Percentiles rank a stretch among this genome's conserved stretches.
phyloP scores from a whole-genome alignment of 2,329 filamentous ascomycete genomes.

The Fusarium humuli region DNA sequence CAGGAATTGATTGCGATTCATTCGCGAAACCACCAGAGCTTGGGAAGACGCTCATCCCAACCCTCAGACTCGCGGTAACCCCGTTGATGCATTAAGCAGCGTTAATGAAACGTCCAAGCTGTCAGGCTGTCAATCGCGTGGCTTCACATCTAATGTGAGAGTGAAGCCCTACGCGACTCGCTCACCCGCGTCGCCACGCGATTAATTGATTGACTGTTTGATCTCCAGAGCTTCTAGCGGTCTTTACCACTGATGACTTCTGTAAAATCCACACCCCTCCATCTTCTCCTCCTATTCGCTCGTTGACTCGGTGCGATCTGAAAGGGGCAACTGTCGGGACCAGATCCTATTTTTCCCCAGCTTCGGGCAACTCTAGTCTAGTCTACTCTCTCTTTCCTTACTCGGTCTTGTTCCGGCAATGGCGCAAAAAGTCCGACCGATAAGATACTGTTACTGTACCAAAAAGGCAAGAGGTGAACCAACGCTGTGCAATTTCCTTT shows the following conservation, averaged over 20 bases:
- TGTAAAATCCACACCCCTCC: conserved; percentile 16
- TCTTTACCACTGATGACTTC: not conserved
- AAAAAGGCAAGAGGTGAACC: conserved; percentile 3
- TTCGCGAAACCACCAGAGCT: conserved; percentile 11
- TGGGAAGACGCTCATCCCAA: not conserved
- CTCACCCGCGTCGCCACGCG: conserved; percentile 14
- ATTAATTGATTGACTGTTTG: not conserved
- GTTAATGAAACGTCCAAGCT: conserved; percentile 31
- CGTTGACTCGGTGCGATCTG: not conserved
- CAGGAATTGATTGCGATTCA: conserved; percentile 13
- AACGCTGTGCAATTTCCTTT: not conserved
- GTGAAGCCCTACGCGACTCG: conserved; percentile 28
- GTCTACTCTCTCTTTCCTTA: not conserved
- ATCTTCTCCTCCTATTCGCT: conserved; percentile 2
- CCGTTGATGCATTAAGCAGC: conserved; percentile 17
- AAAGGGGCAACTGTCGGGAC: conserved; percentile 10
- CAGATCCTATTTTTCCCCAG: conserved; percentile 13
- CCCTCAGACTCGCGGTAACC: conserved; percentile 13
- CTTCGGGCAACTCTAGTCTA: conserved; percentile 21
- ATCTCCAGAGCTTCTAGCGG: not conserved
- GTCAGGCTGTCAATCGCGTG: conserved; percentile 40
- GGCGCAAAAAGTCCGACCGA: conserved; percentile 5
- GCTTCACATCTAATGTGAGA: not conserved
- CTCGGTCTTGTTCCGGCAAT: conserved; percentile 21
- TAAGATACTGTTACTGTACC: not conserved